phyloP scores from a whole-genome alignment of 768 basidiomycete species.

The Trichaptum fuscoviolaceum region DNA sequence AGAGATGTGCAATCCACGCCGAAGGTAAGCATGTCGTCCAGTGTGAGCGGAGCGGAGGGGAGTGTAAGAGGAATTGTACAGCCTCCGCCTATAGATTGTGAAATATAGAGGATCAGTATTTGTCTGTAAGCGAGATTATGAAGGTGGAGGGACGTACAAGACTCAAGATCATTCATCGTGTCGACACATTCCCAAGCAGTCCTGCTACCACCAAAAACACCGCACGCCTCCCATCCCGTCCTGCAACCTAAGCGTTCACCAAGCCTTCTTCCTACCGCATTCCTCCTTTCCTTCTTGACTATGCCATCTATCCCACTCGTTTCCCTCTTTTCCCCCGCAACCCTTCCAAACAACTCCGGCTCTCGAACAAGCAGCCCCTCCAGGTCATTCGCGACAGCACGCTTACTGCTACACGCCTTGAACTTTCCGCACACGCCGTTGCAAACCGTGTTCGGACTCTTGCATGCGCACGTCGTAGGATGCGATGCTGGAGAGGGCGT shows the following conservation, averaged over 20 bases:
- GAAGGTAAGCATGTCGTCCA: conserved; percentile 6
- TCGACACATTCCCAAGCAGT: conserved; percentile 47
- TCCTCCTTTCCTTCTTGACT: conserved; percentile 11
- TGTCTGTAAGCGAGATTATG: not conserved
- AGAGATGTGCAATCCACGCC: conserved; percentile 49
- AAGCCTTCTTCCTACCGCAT: not conserved
- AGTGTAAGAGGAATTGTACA: conserved; percentile 30
- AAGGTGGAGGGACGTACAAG: conserved; percentile 34
- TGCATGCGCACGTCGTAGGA: conserved; percentile 40
- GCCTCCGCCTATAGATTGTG: conserved; percentile 37
- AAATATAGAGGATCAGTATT: not conserved
- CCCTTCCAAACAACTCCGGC: not conserved
- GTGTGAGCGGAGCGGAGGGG: conserved; percentile 17
- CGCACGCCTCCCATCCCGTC: conserved; percentile 36
- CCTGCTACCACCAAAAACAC: conserved; percentile 32
- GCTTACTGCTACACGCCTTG: conserved; percentile 22
- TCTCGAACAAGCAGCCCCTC: not conserved
- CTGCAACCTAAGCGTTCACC: conserved; percentile 4
- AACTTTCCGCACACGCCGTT: conserved; percentile 38
- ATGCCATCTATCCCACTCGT: conserved; percentile 18
- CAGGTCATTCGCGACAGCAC: not conserved
- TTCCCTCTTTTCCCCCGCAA: not conserved
- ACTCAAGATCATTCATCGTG: conserved; percentile 42
- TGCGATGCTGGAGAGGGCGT: conserved; percentile 22
- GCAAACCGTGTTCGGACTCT: conserved; percentile 36